A percentile compares a stretch with the other conserved stretches of the same genome.
These are phyloP conservation scores for Endocarpon pusillum DNA, from an alignment of 495 filamentous ascomycete species.

Conservation along the genomic window DNA sequence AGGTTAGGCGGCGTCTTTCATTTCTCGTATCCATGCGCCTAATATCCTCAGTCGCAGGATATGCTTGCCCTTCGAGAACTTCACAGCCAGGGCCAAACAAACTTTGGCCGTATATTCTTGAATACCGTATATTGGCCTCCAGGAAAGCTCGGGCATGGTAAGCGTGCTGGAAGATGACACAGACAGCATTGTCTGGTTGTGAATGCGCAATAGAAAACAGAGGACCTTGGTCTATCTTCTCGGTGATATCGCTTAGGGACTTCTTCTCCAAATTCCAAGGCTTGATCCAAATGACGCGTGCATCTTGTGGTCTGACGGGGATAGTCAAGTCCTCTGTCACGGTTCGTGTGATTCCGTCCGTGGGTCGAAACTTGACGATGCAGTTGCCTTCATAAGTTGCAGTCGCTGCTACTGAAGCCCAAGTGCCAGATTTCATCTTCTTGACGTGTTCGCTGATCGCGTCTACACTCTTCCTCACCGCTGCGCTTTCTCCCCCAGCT, in stretches of 20 bases:
- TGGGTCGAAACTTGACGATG: conserved; percentile 1
- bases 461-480: background rate
- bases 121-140: conserved; percentile 14
- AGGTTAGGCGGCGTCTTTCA: conserved; percentile 22
- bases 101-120: conserved; percentile 10
- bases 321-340: conserved; percentile 3
- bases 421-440: background rate
- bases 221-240: conserved; percentile 19
- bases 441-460: background rate
- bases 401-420: conserved; percentile 6
- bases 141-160: conserved; percentile 16
- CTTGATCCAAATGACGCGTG: conserved; percentile 14
- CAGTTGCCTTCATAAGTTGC: conserved; percentile 10
- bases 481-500: background rate
- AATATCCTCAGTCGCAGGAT: conserved; percentile 17
- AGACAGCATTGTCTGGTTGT: conserved; percentile 9
- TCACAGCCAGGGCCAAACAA: conserved; percentile 15
- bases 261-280: conserved; percentile 9
- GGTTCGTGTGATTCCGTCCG: conserved; percentile 1
- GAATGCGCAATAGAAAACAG: conserved; percentile 16
- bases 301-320: conserved; percentile 10
- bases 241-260: conserved; percentile 13
- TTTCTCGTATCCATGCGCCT: conserved; percentile 18
- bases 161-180: conserved; percentile 16
- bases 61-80: conserved; percentile 11